Evolutionary conservation across 192 early-diverging fungal species (phyloP).

Genomic region (Gaertneriomyces sp.): DNA sequence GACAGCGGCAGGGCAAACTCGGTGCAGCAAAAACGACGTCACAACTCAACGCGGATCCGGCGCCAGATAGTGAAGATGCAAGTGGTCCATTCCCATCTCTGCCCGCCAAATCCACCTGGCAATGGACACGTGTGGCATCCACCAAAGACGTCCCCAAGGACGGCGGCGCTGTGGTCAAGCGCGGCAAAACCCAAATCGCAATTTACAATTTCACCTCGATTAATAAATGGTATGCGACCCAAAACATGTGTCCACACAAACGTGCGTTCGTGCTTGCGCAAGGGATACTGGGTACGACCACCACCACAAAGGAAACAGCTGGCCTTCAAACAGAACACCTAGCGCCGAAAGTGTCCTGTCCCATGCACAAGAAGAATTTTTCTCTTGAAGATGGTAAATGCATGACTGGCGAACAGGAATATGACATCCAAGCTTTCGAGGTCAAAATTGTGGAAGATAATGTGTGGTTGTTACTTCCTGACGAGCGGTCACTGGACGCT

Average conservation of each 20-base stretch:
- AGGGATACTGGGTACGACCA: conserved; percentile 52
- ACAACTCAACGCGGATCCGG: neutral
- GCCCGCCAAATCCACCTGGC: conserved; percentile 11
- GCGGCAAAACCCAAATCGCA: conserved; percentile 64
- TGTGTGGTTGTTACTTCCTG: conserved; percentile 48
- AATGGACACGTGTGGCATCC: conserved; percentile 41
- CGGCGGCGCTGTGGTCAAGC: conserved; percentile 49
- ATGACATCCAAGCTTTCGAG: conserved; percentile 53
- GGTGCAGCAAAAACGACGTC: neutral
- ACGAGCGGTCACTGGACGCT: conserved; percentile 41
- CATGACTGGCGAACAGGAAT: conserved; percentile 40
- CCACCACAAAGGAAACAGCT: conserved; percentile 13
- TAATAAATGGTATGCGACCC: conserved; percentile 64
- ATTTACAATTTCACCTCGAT: conserved; percentile 46
- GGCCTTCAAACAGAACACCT: conserved; percentile 15
- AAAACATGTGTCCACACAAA: conserved; percentile 76
- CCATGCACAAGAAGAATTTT: conserved; percentile 64
- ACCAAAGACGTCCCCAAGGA: conserved; percentile 43
- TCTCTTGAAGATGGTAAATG: conserved; percentile 53
- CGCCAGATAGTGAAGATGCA: neutral
- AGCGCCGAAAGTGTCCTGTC: conserved; percentile 59
- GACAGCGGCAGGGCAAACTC: neutral
- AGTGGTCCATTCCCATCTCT: neutral
- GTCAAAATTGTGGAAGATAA: conserved; percentile 49
- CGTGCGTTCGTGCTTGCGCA: conserved; percentile 64